A percentile compares a stretch with the other conserved stretches of the same genome.
phyloP scores from a whole-genome alignment of 768 basidiomycete genomes.

The Chalciporus sphaerocephalus region DNA sequence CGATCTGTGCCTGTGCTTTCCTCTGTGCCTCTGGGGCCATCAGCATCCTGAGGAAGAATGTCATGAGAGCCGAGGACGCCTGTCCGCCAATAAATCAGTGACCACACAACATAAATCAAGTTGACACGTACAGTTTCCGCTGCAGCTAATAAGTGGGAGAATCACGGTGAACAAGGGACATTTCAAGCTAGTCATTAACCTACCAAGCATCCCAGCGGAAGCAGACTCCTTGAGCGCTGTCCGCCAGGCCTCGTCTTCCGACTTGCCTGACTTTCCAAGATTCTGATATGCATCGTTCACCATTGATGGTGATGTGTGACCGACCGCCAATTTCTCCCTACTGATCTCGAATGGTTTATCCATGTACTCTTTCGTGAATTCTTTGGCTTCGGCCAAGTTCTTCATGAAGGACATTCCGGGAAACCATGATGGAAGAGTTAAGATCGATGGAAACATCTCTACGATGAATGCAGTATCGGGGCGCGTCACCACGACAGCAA shows the following conservation, averaged over 20 bases:
- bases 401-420: conserved; percentile 11
- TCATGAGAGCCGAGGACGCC: conserved; percentile 20
- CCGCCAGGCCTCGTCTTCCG: conserved; percentile 1
- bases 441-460: conserved; percentile 7
- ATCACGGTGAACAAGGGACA: background rate
- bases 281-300: background rate
- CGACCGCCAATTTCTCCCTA: conserved; percentile 3
- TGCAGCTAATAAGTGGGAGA: conserved; percentile 1
- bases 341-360: conserved; percentile 6
- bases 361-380: conserved; percentile 4
- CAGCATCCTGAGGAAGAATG: conserved; percentile 9
- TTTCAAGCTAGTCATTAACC: background rate
- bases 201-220: conserved; percentile 12
- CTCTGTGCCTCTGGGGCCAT: conserved; percentile 6
- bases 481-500: conserved; percentile 2
- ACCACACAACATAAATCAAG: background rate
- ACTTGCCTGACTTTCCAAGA: conserved; percentile 1
- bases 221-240: conserved; percentile 9
- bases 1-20: conserved; percentile 9
- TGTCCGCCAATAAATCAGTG: background rate
- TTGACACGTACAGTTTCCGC: conserved; percentile 11
- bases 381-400: background rate
- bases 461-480: conserved; percentile 6
- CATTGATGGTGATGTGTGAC: background rate
- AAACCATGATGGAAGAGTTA: conserved; percentile 11